phyloP scores from a whole-genome alignment of 768 basidiomycete genomes.

The Cystobasidium ongulense region DNA sequence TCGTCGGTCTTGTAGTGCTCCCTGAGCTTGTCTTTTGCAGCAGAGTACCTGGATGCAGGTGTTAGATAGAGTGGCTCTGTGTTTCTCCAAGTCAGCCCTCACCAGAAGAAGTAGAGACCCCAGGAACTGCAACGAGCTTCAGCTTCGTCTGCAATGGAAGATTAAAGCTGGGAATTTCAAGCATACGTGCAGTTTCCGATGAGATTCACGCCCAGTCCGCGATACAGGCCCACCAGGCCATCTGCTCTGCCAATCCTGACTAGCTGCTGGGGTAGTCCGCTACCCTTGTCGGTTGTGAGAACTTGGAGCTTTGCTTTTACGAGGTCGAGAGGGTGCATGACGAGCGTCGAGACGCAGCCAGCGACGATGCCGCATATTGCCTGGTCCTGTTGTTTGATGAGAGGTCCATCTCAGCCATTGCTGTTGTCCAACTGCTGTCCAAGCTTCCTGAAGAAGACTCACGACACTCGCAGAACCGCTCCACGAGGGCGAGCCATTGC shows the following conservation, averaged over 20 bases:
- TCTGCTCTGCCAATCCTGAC: slow-evolving; percentile 62
- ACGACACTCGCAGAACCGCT: background rate
- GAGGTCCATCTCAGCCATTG: no score
- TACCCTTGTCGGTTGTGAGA: slow-evolving; percentile 53
- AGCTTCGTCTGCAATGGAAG: background rate
- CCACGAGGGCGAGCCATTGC: background rate
- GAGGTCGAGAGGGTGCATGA: slow-evolving; percentile 95
- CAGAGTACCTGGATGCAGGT: slow-evolving; percentile 65
- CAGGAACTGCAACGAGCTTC: slow-evolving; percentile 60
- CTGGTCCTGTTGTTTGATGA: slow-evolving; percentile 65
- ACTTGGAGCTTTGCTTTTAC: slow-evolving; percentile 92
- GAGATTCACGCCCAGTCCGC: slow-evolving; percentile 81
- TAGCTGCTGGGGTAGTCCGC: slow-evolving; percentile 51
- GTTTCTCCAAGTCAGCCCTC: slow-evolving; percentile 45
- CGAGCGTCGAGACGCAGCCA: slow-evolving; percentile 80
- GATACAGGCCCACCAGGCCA: slow-evolving; percentile 79
- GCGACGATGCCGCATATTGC: slow-evolving; percentile 87
- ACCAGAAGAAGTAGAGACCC: slow-evolving; percentile 98
- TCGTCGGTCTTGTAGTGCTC: slow-evolving; percentile 58
- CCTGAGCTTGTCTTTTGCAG: slow-evolving; percentile 68
- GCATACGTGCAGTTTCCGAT: slow-evolving; percentile 58
- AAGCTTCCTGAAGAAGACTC: background rate
- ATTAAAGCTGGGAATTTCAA: background rate
- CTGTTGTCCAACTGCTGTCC: no score
- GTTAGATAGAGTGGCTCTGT: background rate